These are phyloP conservation scores for Penicillium sp. DNA, from an alignment of 2,329 filamentous ascomycete genomes.

Conservation along the genomic window DNA sequence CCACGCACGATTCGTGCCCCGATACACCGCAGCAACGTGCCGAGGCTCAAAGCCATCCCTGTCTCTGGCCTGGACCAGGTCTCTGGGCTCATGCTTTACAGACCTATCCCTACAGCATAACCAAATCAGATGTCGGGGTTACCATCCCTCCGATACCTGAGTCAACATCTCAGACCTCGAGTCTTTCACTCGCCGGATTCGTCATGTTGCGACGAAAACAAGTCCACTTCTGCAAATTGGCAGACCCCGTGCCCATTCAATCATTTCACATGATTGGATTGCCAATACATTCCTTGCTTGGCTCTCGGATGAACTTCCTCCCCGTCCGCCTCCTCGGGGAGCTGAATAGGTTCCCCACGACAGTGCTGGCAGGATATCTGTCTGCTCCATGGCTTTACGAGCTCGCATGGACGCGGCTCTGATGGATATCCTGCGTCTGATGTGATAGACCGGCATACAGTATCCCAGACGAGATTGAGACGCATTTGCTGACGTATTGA, in stretches of 20 bases:
- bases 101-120: not conserved
- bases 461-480: not conserved
- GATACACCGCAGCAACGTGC: slow-evolving; percentile 1
- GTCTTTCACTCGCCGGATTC: not conserved
- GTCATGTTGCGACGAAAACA: slow-evolving; percentile 3
- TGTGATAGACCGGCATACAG: not conserved
- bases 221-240: not conserved
- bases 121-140: slow-evolving; percentile 8
- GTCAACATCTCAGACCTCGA: slow-evolving; percentile 1
- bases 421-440: not conserved
- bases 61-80: not conserved
- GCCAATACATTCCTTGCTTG: slow-evolving; percentile 3
- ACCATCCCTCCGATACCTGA: slow-evolving; percentile 13
- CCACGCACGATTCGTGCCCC: slow-evolving; percentile 8
- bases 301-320: slow-evolving; percentile 3
- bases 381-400: not conserved
- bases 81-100: not conserved
- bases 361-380: not conserved
- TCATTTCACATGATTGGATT: slow-evolving; percentile 10
- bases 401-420: not conserved
- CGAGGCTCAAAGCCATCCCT: slow-evolving; percentile 7
- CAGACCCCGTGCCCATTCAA: slow-evolving; percentile 4
- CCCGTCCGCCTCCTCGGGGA: not conserved
- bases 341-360: slow-evolving; percentile 1
- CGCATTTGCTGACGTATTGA: not conserved